A percentile compares a stretch with the other conserved stretches of the same genome.
These are phyloP conservation scores for Emergomyces orientalis DNA, from an alignment of 2,329 filamentous ascomycete genomes.

Conservation along the genomic window DNA sequence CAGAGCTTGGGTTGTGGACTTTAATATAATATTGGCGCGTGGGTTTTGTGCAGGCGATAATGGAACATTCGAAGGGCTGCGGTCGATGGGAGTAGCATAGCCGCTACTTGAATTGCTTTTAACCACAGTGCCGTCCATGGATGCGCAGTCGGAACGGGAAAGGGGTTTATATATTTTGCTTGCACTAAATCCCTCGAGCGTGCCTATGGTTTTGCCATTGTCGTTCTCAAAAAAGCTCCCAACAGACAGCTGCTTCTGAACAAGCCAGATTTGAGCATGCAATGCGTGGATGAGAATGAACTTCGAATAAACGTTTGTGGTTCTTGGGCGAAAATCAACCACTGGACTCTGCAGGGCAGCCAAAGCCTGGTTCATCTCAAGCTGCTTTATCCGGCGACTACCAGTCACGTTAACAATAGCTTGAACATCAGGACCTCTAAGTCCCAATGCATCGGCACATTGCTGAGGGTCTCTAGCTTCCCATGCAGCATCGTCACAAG, in stretches of 20 bases:
- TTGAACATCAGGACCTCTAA: slow-evolving; percentile 50
- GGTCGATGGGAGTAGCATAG: slow-evolving; percentile 34
- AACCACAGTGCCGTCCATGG: slow-evolving; percentile 35
- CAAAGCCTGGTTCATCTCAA: slow-evolving; percentile 54
- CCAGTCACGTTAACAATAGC: slow-evolving; percentile 50
- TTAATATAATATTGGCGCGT: slow-evolving; percentile 42
- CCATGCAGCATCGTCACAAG: slow-evolving; percentile 65
- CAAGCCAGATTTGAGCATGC: slow-evolving; percentile 51
- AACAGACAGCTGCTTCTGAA: slow-evolving; percentile 38
- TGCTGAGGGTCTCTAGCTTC: slow-evolving; percentile 52
- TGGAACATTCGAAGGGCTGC: slow-evolving; percentile 8
- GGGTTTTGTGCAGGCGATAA: slow-evolving; percentile 31
- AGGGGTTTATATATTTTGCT: slow-evolving; percentile 5
- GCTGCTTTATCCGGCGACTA: slow-evolving; percentile 54
- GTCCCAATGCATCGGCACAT: slow-evolving; percentile 56
- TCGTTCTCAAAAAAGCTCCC: neutral
- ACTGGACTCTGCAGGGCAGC: slow-evolving; percentile 51
- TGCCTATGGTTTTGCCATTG: slow-evolving; percentile 15
- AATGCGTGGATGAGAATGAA: slow-evolving; percentile 64
- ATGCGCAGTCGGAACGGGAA: slow-evolving; percentile 46
- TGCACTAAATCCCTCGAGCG: neutral
- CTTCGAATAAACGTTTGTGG: slow-evolving; percentile 64
- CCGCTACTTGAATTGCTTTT: slow-evolving; percentile 41
- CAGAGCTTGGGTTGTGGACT: slow-evolving; percentile 45
- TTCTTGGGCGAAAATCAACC: slow-evolving; percentile 52